Conservation (phyloP, 257 asterid genomes). For the Lycium ferocissimum region DNA sequence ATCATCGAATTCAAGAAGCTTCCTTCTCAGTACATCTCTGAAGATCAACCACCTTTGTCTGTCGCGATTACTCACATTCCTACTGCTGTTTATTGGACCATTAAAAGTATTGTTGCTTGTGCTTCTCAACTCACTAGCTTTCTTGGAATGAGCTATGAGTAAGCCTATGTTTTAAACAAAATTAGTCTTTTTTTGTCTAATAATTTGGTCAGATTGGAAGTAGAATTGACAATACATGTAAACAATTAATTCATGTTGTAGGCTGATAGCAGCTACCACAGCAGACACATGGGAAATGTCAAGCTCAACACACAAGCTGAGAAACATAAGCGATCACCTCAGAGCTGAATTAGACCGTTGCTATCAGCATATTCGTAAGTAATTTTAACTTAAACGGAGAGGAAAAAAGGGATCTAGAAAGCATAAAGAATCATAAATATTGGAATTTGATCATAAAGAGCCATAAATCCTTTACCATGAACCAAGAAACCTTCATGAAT, state of each 20-base stretch:
- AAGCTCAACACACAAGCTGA: constrained; percentile 60
- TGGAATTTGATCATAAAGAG: no score
- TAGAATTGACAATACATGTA: no score
- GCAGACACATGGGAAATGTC: constrained; percentile 79
- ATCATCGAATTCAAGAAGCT: constrained; percentile 57
- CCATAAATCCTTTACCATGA: not conserved
- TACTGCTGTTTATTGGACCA: constrained; percentile 72
- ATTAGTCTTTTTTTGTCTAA: not conserved
- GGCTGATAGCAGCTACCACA: constrained; percentile 51
- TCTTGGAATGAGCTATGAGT: constrained; percentile 57
- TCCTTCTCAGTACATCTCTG: constrained; percentile 62
- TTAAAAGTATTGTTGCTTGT: constrained; percentile 74
- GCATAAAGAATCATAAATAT: no score
- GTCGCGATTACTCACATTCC: constrained; percentile 58
- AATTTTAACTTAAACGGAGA: not conserved
- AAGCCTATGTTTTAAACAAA: constrained; percentile 34
- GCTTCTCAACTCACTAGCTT: constrained; percentile 59
- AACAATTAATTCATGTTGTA: constrained; percentile 37
- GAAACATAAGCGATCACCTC: constrained; percentile 61
- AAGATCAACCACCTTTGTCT: constrained; percentile 57
- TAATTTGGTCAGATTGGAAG: not conserved
- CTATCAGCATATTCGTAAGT: constrained; percentile 60
- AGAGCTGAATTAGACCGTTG: constrained; percentile 57
- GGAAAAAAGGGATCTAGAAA: no score
- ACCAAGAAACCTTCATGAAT: not conserved